Conservation (phyloP, 257 asterid species). For the Lycium ferocissimum region DNA sequence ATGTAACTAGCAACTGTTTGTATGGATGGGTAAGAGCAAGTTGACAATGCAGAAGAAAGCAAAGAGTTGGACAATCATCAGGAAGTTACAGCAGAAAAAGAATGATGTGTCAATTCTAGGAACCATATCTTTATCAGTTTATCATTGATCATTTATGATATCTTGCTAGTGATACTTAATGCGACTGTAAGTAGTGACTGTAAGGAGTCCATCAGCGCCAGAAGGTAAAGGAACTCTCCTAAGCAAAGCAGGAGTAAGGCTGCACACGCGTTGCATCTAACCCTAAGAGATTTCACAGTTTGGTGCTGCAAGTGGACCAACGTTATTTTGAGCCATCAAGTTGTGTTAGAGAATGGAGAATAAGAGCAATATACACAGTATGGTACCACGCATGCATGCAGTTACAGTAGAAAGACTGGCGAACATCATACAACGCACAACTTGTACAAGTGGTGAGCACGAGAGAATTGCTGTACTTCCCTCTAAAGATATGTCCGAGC, state of each 20-base stretch:
- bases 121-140: neutral
- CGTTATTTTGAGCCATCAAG: neutral
- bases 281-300: neutral
- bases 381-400: neutral
- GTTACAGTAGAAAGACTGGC: conserved; percentile 10
- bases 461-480: neutral
- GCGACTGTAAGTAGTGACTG: neutral
- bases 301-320: neutral
- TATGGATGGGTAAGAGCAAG: neutral
- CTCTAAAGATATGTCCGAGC: neutral
- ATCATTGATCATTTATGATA: neutral
- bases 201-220: conserved; percentile 14
- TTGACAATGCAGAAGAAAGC: conserved; percentile 7
- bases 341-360: neutral
- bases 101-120: neutral
- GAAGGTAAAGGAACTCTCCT: conserved; percentile 11
- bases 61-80: neutral
- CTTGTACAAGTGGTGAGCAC: neutral
- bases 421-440: conserved; percentile 3
- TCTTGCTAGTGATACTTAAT: neutral
- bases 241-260: conserved; percentile 7
- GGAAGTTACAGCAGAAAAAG: neutral
- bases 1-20: neutral
- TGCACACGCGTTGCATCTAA: neutral
- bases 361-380: neutral